These are phyloP conservation scores for Aethionema arabicum DNA, from an alignment of 345 rosid genomes.

Conservation along the genomic window DNA sequence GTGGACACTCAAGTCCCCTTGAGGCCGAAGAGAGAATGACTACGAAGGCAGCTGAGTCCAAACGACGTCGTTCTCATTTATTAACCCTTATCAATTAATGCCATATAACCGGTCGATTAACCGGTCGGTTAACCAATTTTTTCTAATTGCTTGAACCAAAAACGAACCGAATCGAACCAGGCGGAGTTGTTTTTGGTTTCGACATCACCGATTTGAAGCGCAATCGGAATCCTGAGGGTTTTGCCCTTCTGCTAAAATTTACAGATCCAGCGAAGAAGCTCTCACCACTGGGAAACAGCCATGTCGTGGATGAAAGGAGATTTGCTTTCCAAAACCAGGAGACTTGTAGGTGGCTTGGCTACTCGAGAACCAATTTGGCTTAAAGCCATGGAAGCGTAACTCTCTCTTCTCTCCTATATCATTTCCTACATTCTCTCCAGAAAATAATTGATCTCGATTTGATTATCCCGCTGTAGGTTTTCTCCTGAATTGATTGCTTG, in stretches of 20 bases:
- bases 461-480: neutral
- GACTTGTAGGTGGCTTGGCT: slow-evolving; percentile 84
- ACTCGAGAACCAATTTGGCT: slow-evolving; percentile 78
- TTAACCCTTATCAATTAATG: too few species aligned
- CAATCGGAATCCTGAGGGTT: slow-evolving; percentile 25
- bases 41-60: neutral
- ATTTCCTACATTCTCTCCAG: slow-evolving; percentile 4
- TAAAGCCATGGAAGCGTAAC: slow-evolving; percentile 87
- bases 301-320: slow-evolving; percentile 94
- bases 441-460: neutral
- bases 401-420: slow-evolving; percentile 28
- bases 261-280: slow-evolving; percentile 22
- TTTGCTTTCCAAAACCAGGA: slow-evolving; percentile 66
- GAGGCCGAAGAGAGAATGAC: neutral
- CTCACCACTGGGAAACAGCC: slow-evolving; percentile 17
- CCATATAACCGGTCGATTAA: too few species aligned
- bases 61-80: slow-evolving; percentile 3
- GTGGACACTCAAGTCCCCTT: neutral
- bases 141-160: neutral
- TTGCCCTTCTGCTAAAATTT: slow-evolving; percentile 3
- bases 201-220: slow-evolving; percentile 5
- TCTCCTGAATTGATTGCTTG: neutral
- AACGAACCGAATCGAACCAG: slow-evolving; percentile 10
- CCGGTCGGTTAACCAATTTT: too few species aligned
- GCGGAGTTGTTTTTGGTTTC: neutral